phyloP scores from a whole-genome alignment of 176 grass and related monocot genomes.

The Oryza brachyantha region DNA sequence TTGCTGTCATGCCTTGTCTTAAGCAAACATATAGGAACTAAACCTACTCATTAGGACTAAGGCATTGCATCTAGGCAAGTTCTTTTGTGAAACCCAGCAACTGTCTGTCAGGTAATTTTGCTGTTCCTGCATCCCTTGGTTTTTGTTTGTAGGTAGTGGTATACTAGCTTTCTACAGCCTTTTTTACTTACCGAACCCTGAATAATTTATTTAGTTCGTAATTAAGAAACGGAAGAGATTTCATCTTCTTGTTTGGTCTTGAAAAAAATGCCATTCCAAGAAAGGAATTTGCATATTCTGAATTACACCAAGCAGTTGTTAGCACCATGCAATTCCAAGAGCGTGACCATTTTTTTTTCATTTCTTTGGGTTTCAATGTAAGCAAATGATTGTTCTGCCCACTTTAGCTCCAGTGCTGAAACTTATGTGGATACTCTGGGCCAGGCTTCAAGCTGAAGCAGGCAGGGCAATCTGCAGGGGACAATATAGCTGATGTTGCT shows the following conservation, averaged over 20 bases:
- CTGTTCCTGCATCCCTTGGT: background rate
- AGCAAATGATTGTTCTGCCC: background rate
- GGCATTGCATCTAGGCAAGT: background rate
- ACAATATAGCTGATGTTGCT: conserved; percentile 75
- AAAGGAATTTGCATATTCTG: background rate
- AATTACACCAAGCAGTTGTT: background rate
- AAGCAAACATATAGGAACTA: background rate
- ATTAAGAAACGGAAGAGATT: background rate
- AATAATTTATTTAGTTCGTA: background rate
- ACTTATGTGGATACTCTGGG: background rate
- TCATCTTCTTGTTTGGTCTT: background rate
- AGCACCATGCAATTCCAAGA: background rate
- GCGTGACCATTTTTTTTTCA: background rate
- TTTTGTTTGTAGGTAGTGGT: background rate
- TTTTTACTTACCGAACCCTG: background rate
- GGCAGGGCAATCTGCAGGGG: conserved; percentile 85
- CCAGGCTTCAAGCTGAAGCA: conserved; percentile 83
- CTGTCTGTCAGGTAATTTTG: background rate
- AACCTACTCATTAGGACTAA: background rate
- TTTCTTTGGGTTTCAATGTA: background rate
- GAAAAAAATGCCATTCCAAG: background rate
- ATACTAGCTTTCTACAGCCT: background rate
- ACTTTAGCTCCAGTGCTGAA: conserved; percentile 5
- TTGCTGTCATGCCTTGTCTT: background rate
- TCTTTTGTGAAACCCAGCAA: background rate